phyloP scores from a whole-genome alignment of 2,329 filamentous ascomycete species.

The Drechslerella coelobrocha region DNA sequence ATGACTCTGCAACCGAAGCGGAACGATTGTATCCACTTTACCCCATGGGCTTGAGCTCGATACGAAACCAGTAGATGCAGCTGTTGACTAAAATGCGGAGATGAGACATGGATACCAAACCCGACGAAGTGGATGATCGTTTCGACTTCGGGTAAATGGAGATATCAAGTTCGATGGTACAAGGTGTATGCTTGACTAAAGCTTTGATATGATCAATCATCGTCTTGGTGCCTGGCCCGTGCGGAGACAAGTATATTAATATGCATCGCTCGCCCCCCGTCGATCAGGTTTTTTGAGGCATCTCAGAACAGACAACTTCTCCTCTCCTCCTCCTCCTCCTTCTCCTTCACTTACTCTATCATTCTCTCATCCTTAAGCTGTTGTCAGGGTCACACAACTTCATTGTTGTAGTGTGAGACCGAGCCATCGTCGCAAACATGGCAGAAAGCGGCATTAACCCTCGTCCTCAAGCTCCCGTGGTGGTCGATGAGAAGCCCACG shows the following conservation, averaged over 20 bases:
- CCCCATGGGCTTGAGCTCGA: conserved; percentile 6
- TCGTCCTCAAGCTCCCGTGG: conserved; percentile 5
- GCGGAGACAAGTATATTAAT: neutral
- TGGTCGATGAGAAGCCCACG: conserved; percentile 29
- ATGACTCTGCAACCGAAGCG: conserved; percentile 8
- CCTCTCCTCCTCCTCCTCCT: neutral
- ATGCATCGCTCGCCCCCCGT: neutral
- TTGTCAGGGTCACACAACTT: conserved; percentile 3
- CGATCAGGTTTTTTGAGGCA: neutral
- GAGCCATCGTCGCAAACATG: conserved; percentile 14
- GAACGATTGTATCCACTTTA: conserved; percentile 19
- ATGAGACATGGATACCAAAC: conserved; percentile 12
- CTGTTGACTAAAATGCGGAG: neutral
- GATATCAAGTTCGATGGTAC: conserved; percentile 5
- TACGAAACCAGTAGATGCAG: neutral
- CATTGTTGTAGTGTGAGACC: conserved; percentile 1
- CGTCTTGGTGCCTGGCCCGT: neutral
- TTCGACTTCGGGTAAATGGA: conserved; percentile 49
- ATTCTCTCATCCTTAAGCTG: conserved; percentile 10
- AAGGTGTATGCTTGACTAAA: conserved; percentile 1
- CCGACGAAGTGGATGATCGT: conserved; percentile 35
- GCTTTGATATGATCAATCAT: conserved; percentile 11
- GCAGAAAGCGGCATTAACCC: conserved; percentile 22
- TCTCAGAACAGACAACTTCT: neutral
- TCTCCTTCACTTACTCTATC: neutral